Percentiles rank a stretch among this genome's conserved stretches.
These are phyloP conservation scores for Candida anglica DNA, from an alignment of 805 yeast species.

Conservation along the genomic window DNA sequence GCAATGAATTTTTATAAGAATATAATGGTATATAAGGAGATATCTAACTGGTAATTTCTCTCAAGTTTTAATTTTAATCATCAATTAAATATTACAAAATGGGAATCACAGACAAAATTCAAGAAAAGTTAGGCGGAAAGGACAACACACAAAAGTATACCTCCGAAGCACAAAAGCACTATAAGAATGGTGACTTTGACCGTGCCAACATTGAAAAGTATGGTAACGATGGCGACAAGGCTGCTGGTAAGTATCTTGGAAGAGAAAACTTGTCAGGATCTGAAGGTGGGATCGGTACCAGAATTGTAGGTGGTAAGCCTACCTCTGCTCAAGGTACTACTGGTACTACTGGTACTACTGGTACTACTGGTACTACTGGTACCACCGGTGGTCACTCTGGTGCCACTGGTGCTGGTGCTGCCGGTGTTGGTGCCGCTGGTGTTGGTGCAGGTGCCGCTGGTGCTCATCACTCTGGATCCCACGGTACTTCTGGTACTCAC, in stretches of 20 bases:
- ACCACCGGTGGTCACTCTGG: no score
- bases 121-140: slow-evolving; percentile 12
- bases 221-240: slow-evolving; percentile 23
- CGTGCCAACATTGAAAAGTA: slow-evolving; percentile 25
- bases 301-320: slow-evolving; percentile 13
- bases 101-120: slow-evolving; percentile 37
- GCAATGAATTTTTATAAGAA: no score
- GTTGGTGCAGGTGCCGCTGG: no score
- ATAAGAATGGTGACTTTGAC: slow-evolving; percentile 24
- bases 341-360: slow-evolving; percentile 5
- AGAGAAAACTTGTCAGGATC: slow-evolving; percentile 18
- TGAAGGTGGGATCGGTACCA: slow-evolving; percentile 24
- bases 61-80: no score
- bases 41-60: no score
- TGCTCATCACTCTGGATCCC: not conserved
- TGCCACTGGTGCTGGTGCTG: slow-evolving; percentile 5
- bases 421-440: no score
- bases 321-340: slow-evolving; percentile 4
- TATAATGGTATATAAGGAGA: no score
- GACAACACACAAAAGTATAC: not conserved
- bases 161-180: slow-evolving; percentile 12
- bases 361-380: slow-evolving; percentile 7
- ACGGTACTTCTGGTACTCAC: slow-evolving; percentile 1
- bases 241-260: slow-evolving; percentile 16
- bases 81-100: slow-evolving; percentile 13